Percentiles rank a stretch among this genome's conserved stretches.
Conservation (phyloP, 768 basidiomycete genomes). For the Russula griseocarnosa region DNA sequence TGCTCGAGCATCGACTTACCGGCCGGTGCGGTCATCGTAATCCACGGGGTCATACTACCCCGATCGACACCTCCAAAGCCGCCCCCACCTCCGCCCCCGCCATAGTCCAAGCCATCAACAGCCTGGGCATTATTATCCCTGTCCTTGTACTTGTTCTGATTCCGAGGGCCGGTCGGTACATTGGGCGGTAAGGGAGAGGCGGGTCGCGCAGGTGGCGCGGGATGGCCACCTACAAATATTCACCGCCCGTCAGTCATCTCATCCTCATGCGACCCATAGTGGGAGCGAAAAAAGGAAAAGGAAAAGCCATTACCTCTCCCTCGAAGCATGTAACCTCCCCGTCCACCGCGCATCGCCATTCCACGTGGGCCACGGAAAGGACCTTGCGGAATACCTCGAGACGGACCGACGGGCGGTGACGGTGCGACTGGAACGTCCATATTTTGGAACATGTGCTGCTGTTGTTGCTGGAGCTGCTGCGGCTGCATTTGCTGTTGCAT, state of each 20-base stretch:
- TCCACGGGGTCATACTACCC: constrained; percentile 29
- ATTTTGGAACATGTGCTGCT: constrained; percentile 52
- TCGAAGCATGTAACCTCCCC: constrained; percentile 41
- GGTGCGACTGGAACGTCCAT: constrained; percentile 55
- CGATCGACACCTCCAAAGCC: constrained; percentile 23
- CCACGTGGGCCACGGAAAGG: constrained; percentile 45
- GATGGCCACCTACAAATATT: constrained; percentile 28
- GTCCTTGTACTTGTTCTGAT: constrained; percentile 89
- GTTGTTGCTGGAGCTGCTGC: constrained; percentile 39
- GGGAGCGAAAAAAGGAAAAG: neutral
- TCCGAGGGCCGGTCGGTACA: constrained; percentile 83
- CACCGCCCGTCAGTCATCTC: neutral
- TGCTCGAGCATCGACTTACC: constrained; percentile 19
- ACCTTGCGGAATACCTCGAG: constrained; percentile 35
- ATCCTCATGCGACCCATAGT: neutral
- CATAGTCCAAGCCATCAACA: constrained; percentile 86
- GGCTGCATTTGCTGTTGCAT: constrained; percentile 35
- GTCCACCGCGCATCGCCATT: constrained; percentile 41
- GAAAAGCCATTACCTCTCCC: constrained; percentile 37
- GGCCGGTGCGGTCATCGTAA: constrained; percentile 22
- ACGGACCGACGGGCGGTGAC: constrained; percentile 38
- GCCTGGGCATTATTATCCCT: constrained; percentile 80
- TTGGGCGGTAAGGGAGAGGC: constrained; percentile 83
- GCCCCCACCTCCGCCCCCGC: constrained; percentile 42
- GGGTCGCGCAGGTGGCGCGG: constrained; percentile 61